Percentiles rank a stretch among this genome's conserved stretches.
Evolutionary conservation across 352 stramenopile genomes (phyloP).

Genomic region (Pythium rhizo-oryzae): DNA sequence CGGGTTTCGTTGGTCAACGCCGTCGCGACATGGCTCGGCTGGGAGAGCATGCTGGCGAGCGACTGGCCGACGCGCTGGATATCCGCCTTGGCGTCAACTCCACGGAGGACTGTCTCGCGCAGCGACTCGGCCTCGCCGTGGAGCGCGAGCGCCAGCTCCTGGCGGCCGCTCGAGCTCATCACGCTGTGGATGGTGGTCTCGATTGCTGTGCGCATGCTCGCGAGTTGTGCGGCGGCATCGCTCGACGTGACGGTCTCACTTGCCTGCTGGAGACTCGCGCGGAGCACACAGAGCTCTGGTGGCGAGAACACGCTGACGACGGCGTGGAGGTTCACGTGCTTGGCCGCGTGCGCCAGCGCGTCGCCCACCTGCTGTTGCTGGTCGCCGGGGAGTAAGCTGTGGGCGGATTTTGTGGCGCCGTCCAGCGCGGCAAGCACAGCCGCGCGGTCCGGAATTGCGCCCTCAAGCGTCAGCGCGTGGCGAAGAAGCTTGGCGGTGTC

Average conservation of each 20-base stretch:
- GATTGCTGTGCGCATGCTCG: background rate
- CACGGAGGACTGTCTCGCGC: constrained; percentile 4
- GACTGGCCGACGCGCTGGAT: constrained; percentile 14
- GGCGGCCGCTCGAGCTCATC: background rate
- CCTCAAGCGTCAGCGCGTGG: constrained; percentile 2
- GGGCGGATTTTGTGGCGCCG: background rate
- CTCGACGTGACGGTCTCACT: constrained; percentile 3
- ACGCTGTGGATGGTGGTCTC: background rate
- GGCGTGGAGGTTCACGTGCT: constrained; percentile 1
- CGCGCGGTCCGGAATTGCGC: background rate
- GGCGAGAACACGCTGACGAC: constrained; percentile 3
- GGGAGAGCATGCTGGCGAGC: constrained; percentile 4
- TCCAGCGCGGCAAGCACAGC: background rate
- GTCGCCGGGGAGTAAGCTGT: background rate
- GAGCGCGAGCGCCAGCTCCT: constrained; percentile 10
- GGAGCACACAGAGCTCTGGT: constrained; percentile 8
- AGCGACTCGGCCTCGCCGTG: constrained; percentile 7
- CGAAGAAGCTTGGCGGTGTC: constrained; percentile 9
- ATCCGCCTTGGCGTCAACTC: constrained; percentile 7
- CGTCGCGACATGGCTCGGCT: background rate
- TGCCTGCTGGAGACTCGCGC: constrained; percentile 4
- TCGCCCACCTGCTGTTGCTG: constrained; percentile 5
- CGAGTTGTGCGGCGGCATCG: constrained; percentile 1
- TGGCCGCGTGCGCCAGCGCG: background rate
- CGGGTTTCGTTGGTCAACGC: constrained; percentile 1